Evolutionary conservation across 2,329 filamentous ascomycete genomes (phyloP), one percentile per base, ranked within the genome.

Genomic region (Ustulina deusta): DNA sequence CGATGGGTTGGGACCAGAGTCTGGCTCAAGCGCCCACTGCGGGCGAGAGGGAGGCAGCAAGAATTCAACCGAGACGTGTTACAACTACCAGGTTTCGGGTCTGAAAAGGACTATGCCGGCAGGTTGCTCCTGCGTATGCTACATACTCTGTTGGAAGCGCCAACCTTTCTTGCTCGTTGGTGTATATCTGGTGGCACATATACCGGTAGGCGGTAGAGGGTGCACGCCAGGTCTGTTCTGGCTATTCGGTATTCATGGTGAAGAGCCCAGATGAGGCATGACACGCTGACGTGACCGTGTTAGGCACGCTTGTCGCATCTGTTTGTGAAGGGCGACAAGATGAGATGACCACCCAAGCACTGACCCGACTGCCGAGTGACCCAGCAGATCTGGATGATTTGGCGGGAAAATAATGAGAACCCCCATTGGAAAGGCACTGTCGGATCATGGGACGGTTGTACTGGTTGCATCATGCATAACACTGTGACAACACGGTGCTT

Each of bases 401-500:
- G 57, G 56, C 38, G 66, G 62, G 54, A 68, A n/a, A 61, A 67
- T 49, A 65, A 40, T 49, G 55, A 46, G 49, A 44, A 48, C 27
- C 49, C 38, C 6, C 59, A 52, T 25, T 48, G 42, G 25, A 62
- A 38, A 32, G 27, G 11, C 34, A 15, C 25, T 20, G 44, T 65
- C 29, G 65, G 65, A 65, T 68, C 61, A 65, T 65, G 65, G 61
- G 61, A 68, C 22, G 57, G 40, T 29, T 42, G 61, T 40, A 48
- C 44, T 49, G 56, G 61, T 44, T 61, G 61, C 25, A 56, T 57
- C 25, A 57, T 38, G 60, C 57, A 59, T 59, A 42, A 49, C 55
- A 70, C 68, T 42, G 68, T 70, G 55, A n/a, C 49, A 29, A 44
- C 62, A 68, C 68, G 57, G 65, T 69, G 68, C 65, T 63, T 29